Percentiles rank a stretch among this genome's conserved stretches.
Conservation (phyloP, 768 basidiomycete genomes). For the Collybia mongolica region DNA sequence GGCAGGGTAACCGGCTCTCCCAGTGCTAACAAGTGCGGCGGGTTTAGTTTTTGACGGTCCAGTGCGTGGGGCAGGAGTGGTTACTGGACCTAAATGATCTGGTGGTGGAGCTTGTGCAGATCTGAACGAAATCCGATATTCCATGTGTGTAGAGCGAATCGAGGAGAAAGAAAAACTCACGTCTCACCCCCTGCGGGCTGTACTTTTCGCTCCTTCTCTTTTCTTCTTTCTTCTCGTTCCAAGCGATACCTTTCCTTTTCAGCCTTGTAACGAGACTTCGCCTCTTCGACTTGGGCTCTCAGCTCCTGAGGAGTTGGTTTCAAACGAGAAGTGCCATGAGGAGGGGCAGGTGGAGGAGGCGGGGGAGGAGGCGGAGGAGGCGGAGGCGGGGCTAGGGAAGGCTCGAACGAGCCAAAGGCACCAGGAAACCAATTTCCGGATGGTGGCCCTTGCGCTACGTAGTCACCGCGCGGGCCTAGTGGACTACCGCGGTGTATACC, state of each 20-base stretch:
- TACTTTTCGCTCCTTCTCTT: constrained; percentile 27
- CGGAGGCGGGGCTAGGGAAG: constrained; percentile 4
- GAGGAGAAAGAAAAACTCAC: constrained; percentile 4
- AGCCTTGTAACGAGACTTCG: constrained; percentile 64
- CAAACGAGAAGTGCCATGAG: constrained; percentile 6
- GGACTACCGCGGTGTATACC: neutral
- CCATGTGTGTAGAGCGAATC: neutral
- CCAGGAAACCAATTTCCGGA: constrained; percentile 4
- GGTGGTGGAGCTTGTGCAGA: neutral
- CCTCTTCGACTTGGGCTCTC: constrained; percentile 55
- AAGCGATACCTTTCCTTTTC: constrained; percentile 70
- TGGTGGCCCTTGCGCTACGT: constrained; percentile 4
- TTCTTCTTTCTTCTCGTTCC: constrained; percentile 50
- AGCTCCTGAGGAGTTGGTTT: constrained; percentile 34
- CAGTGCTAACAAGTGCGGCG: constrained; percentile 53
- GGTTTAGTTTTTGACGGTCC: constrained; percentile 26
- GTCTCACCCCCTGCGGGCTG: constrained; percentile 7
- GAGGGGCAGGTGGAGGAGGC: constrained; percentile 17
- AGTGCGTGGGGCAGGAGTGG: constrained; percentile 12
- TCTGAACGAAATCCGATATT: too few relatives aligned
- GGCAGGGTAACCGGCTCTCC: constrained; percentile 57
- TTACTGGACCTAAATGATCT: neutral
- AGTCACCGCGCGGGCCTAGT: neutral
- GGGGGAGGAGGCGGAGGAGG: constrained; percentile 13
- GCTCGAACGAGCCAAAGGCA: constrained; percentile 1